Conservation (phyloP, 257 asterid genomes). For the Knoxia roxburghii region DNA sequence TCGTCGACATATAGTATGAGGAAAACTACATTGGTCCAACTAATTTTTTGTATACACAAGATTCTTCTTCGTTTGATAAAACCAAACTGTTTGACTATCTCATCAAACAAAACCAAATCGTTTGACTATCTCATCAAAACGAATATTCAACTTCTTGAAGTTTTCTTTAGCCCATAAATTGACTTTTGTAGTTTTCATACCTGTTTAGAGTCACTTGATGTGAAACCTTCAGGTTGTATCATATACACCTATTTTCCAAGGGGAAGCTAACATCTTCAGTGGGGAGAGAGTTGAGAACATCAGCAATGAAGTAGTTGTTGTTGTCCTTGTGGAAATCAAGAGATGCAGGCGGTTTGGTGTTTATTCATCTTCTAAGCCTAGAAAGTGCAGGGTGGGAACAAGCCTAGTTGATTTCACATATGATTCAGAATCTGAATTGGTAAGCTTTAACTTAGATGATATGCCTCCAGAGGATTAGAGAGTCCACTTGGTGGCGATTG, state of each 20-base stretch:
- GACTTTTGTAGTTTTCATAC: not conserved
- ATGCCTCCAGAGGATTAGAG: slow-evolving; percentile 58
- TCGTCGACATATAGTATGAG: too few relatives aligned
- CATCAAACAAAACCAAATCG: too few relatives aligned
- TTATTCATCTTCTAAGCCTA: slow-evolving; percentile 63
- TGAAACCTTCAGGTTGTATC: not conserved
- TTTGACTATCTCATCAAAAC: too few relatives aligned
- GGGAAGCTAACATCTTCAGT: slow-evolving; percentile 17
- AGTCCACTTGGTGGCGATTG: slow-evolving; percentile 52
- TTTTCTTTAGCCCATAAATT: not conserved
- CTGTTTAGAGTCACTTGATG: not conserved
- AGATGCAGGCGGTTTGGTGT: slow-evolving; percentile 6
- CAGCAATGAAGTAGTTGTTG: slow-evolving; percentile 21
- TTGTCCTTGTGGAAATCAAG: too few relatives aligned
- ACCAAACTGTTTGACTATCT: too few relatives aligned
- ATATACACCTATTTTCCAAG: slow-evolving; percentile 10
- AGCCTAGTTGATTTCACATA: too few relatives aligned
- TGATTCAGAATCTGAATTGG: too few relatives aligned
- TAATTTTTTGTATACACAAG: too few relatives aligned
- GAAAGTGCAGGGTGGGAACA: not conserved
- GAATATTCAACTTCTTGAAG: not conserved
- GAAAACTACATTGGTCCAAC: too few relatives aligned
- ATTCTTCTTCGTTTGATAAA: too few relatives aligned
- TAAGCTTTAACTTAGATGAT: slow-evolving; percentile 36
- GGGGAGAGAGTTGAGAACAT: slow-evolving; percentile 27